These are phyloP conservation scores for Basipetospora chlamydospora DNA, from an alignment of 2,329 filamentous ascomycete genomes.

Conservation along the genomic window DNA sequence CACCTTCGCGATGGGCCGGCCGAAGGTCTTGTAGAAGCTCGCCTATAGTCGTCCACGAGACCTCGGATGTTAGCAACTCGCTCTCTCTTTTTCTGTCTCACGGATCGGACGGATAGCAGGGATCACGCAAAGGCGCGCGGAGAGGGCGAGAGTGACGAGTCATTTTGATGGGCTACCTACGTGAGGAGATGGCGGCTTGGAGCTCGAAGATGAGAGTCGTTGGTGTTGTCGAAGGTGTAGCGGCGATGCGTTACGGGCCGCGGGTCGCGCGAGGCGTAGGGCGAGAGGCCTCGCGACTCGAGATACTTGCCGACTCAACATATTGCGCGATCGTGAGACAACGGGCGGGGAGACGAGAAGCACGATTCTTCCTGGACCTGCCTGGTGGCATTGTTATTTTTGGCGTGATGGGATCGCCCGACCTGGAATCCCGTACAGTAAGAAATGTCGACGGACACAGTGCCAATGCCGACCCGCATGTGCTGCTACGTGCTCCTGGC, in stretches of 20 bases:
- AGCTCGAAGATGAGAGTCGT: not conserved
- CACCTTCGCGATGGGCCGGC: conserved; percentile 57
- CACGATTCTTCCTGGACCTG: too few species aligned
- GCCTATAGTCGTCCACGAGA: not conserved
- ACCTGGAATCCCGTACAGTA: too few species aligned
- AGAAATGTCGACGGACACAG: too few species aligned
- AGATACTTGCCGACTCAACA: not conserved
- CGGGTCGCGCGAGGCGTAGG: not conserved
- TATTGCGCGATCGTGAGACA: too few species aligned
- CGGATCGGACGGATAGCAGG: too few species aligned
- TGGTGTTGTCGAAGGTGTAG: not conserved
- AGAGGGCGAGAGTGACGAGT: too few species aligned
- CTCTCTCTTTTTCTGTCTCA: not conserved
- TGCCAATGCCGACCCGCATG: too few species aligned
- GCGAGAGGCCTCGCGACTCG: not conserved
- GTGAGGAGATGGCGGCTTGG: not conserved
- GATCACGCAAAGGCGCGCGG: not conserved
- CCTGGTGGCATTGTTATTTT: too few species aligned
- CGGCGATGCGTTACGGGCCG: not conserved
- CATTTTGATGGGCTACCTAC: too few species aligned
- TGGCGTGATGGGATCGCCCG: too few species aligned
- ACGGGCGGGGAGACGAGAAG: too few species aligned
- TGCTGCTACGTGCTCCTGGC: not conserved
- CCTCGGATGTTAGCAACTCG: not conserved
- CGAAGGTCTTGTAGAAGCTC: conserved; percentile 62